These are phyloP conservation scores for Collybia sp. DNA, from an alignment of 768 basidiomycete species.

Conservation along the genomic window DNA sequence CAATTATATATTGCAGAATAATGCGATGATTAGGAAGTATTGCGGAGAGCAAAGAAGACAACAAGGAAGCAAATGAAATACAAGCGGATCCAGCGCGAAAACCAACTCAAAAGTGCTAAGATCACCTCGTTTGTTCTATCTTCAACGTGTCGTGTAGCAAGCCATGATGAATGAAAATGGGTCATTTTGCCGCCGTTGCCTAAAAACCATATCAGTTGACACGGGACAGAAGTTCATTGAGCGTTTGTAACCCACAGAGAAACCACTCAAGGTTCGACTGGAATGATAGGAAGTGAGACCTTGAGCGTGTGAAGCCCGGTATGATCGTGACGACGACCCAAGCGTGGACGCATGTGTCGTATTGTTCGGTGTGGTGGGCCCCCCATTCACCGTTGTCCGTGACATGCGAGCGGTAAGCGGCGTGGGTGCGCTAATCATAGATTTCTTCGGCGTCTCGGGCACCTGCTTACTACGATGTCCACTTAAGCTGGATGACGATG, in stretches of 20 bases:
- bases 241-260: constrained; percentile 51
- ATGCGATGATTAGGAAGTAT: constrained; percentile 23
- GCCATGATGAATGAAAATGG: constrained; percentile 13
- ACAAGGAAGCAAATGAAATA: constrained; percentile 25
- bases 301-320: constrained; percentile 65
- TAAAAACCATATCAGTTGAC: constrained; percentile 15
- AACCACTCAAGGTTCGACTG: constrained; percentile 68
- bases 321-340: constrained; percentile 59
- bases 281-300: constrained; percentile 71
- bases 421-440: constrained; percentile 84
- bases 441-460: constrained; percentile 80
- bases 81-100: constrained; percentile 35
- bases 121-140: constrained; percentile 15
- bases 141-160: constrained; percentile 10
- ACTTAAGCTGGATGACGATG: constrained; percentile 56
- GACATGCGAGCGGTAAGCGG: constrained; percentile 77
- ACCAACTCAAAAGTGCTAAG: constrained; percentile 28
- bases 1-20: constrained; percentile 27
- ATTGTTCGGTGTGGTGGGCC: constrained; percentile 54
- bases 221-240: neutral
- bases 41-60: constrained; percentile 34
- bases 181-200: constrained; percentile 38
- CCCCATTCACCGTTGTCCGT: constrained; percentile 48
- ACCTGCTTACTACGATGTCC: constrained; percentile 49
- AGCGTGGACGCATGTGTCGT: constrained; percentile 50